Evolutionary conservation across 164 flowering plant species (phyloP).

Genomic region (grape (Vitis vinifera)): DNA sequence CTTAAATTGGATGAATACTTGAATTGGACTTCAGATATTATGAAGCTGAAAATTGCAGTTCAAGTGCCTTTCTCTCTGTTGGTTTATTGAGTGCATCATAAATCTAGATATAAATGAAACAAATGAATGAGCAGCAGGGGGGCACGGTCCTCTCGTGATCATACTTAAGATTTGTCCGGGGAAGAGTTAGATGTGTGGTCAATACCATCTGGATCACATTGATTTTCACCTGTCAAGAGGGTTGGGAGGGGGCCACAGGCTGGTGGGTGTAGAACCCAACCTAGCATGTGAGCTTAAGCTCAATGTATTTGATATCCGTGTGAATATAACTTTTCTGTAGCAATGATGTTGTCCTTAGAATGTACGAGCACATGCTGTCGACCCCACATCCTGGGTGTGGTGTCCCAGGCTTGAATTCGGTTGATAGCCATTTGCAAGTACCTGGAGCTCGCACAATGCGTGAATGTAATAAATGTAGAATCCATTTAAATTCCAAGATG

Average conservation of each 20-base stretch:
- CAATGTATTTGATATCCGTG: background rate
- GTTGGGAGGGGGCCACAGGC: background rate
- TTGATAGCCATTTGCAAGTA: background rate
- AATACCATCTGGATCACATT: background rate
- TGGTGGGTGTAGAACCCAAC: conserved; percentile 1
- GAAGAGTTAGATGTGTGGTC: background rate
- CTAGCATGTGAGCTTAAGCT: background rate
- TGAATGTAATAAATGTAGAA: background rate
- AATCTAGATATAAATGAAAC: background rate
- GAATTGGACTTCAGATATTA: too few species aligned
- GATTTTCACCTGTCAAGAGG: background rate
- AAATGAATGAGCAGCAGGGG: background rate
- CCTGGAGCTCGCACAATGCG: background rate
- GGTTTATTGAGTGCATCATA: too few species aligned
- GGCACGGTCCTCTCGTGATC: background rate
- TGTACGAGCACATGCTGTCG: background rate
- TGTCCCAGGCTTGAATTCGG: background rate
- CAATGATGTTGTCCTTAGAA: background rate
- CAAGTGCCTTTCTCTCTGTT: too few species aligned
- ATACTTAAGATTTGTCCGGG: background rate
- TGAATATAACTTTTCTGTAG: background rate
- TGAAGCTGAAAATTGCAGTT: too few species aligned
- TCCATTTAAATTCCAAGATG: too few species aligned
- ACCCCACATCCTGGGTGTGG: background rate
- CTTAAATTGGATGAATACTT: too few species aligned